Evolutionary conservation across 176 grass and related monocot species (phyloP).

Genomic region (Miscanthus lutarioriparius): DNA sequence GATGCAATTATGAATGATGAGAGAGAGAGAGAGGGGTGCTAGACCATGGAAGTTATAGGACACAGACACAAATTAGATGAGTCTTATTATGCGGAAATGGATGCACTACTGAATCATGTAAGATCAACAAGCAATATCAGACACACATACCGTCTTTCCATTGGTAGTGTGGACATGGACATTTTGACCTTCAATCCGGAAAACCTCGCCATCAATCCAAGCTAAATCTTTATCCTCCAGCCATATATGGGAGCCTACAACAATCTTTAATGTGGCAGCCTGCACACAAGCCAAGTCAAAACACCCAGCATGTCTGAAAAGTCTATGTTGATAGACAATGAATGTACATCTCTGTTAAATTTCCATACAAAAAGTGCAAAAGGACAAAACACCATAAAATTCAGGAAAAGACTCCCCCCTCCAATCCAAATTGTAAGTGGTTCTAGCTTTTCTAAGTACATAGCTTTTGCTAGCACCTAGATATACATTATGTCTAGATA

Average conservation of each 20-base stretch:
- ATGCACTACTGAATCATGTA: background rate
- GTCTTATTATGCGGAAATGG: background rate
- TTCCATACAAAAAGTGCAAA: background rate
- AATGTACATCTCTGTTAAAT: conserved; percentile 10
- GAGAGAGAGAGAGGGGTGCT: background rate
- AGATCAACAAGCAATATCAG: background rate
- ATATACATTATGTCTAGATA: too few relatives aligned
- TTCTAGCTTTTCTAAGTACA: background rate
- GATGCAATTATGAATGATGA: background rate
- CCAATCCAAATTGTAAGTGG: background rate
- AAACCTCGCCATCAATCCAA: conserved; percentile 96
- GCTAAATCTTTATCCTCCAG: conserved; percentile 64
- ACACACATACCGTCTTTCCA: conserved; percentile 76
- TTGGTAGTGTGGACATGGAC: conserved; percentile 67
- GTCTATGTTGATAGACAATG: background rate
- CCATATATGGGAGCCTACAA: conserved; percentile 93
- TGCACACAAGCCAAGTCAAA: conserved; percentile 30
- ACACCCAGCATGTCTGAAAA: conserved; percentile 14
- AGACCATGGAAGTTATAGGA: conserved; percentile 2
- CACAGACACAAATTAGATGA: background rate
- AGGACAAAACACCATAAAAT: background rate
- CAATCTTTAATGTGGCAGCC: conserved; percentile 63
- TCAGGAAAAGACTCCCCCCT: background rate
- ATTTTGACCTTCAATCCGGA: conserved; percentile 58
- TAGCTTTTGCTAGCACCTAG: background rate